phyloP scores from a whole-genome alignment of 1,139 yeast genomes.

The Candida anutae region DNA sequence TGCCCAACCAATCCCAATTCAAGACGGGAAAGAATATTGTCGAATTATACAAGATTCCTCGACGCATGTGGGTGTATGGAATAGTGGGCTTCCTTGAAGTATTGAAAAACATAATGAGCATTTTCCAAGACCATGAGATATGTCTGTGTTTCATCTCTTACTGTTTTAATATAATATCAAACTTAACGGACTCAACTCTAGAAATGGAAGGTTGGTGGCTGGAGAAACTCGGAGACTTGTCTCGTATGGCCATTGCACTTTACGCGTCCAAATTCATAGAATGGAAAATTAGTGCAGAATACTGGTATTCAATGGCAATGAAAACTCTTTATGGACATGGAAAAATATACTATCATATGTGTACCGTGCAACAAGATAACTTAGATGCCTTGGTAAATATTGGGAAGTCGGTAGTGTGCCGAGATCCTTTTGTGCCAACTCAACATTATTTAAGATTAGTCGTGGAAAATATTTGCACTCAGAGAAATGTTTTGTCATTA shows the following conservation, averaged over 20 bases:
- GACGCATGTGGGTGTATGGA: conserved; percentile 80
- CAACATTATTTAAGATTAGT: conserved; percentile 68
- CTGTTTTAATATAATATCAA: conserved; percentile 45
- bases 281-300: conserved; percentile 73
- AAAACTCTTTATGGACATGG: conserved; percentile 72
- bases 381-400: conserved; percentile 71
- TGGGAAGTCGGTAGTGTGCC: conserved; percentile 69
- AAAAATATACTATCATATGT: conserved; percentile 72
- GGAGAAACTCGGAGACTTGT: conserved; percentile 70
- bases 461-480: conserved; percentile 70
- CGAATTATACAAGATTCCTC: conserved; percentile 65
- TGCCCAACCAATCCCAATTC: conserved; percentile 41
- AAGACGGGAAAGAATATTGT: conserved; percentile 71
- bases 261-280: conserved; percentile 72
- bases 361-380: conserved; percentile 76
- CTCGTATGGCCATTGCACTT: conserved; percentile 76
- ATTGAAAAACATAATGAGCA: conserved; percentile 62
- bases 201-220: conserved; percentile 71
- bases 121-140: conserved; percentile 44
- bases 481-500: conserved; percentile 53
- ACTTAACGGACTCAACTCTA: conserved; percentile 42
- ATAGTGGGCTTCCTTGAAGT: conserved; percentile 72
- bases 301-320: conserved; percentile 69
- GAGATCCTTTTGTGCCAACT: conserved; percentile 78
- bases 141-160: conserved; percentile 42